Evolutionary conservation across 768 basidiomycete genomes (phyloP).

Genomic region (Mycena rebaudengoi): DNA sequence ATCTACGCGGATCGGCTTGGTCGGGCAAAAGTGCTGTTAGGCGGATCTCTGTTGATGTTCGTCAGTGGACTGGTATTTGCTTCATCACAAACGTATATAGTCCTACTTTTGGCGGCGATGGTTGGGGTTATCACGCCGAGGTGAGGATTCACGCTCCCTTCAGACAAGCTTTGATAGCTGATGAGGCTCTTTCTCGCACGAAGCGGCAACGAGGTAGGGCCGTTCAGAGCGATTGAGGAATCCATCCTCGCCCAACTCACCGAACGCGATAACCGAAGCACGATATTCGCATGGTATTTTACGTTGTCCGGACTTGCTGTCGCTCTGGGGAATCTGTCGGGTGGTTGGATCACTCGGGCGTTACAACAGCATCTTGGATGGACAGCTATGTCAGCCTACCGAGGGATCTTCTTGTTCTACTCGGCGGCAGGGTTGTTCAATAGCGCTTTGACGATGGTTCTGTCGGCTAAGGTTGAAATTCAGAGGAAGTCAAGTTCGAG

Average conservation of each 20-base stretch:
- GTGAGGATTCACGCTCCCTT: no score
- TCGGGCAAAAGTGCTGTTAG: background rate
- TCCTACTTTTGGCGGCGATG: background rate
- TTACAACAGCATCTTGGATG: background rate
- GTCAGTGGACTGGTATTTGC: background rate
- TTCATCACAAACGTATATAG: background rate
- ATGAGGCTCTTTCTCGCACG: no score
- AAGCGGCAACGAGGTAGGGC: background rate
- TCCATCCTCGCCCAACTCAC: background rate
- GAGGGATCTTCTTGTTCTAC: background rate
- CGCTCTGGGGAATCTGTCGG: background rate
- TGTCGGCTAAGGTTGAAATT: conserved; percentile 14
- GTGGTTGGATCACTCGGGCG: background rate
- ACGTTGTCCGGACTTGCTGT: background rate
- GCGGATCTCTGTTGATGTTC: background rate
- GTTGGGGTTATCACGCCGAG: background rate
- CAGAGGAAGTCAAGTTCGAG: conserved; percentile 4
- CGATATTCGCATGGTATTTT: background rate
- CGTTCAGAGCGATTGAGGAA: background rate
- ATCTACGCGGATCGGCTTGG: background rate
- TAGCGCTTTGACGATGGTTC: background rate
- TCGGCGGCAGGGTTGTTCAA: background rate
- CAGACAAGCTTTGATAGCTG: no score
- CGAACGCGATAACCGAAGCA: background rate
- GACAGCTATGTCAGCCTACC: background rate